phyloP scores from a whole-genome alignment of 306 rosid species.

The Glycyrrhiza uralensis region DNA sequence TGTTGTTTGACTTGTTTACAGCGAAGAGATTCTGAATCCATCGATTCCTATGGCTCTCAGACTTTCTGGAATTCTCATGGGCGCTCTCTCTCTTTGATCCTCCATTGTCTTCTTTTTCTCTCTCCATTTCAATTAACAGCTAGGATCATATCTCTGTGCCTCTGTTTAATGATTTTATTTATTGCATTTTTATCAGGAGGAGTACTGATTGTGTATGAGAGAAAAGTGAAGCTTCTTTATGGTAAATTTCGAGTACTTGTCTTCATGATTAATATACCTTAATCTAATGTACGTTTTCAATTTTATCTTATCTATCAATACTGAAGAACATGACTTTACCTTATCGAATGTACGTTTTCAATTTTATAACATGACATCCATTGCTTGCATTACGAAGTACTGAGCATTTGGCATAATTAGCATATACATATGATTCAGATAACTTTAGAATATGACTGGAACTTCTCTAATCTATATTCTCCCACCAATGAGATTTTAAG shows the following conservation, averaged over 20 bases:
- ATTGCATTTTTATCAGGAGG: conserved; percentile 53
- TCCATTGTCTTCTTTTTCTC: not conserved
- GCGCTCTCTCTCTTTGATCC: conserved; percentile 32
- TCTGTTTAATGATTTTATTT: not conserved
- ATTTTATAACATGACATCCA: too few species aligned
- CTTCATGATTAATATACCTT: not conserved
- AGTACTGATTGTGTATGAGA: conserved; percentile 82
- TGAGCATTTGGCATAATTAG: too few species aligned
- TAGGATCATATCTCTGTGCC: not conserved
- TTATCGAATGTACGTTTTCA: too few species aligned
- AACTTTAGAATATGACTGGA: too few species aligned
- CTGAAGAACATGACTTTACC: too few species aligned
- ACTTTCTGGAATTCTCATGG: conserved; percentile 97
- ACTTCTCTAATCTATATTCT: too few species aligned
- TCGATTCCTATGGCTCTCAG: conserved; percentile 92
- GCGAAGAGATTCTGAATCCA: conserved; percentile 89
- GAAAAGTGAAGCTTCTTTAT: conserved; percentile 70
- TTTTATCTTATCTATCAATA: too few species aligned
- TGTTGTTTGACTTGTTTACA: conserved; percentile 24
- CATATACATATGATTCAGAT: too few species aligned
- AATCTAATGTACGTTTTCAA: too few species aligned
- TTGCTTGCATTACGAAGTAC: too few species aligned
- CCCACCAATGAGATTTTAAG: too few species aligned
- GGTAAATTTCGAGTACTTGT: conserved; percentile 31
- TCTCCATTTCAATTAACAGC: too few species aligned